A percentile compares a stretch with the other conserved stretches of the same genome.
These are phyloP conservation scores for Phytopythium chamaehyphon DNA, from an alignment of 352 stramenopile species.

Conservation along the genomic window DNA sequence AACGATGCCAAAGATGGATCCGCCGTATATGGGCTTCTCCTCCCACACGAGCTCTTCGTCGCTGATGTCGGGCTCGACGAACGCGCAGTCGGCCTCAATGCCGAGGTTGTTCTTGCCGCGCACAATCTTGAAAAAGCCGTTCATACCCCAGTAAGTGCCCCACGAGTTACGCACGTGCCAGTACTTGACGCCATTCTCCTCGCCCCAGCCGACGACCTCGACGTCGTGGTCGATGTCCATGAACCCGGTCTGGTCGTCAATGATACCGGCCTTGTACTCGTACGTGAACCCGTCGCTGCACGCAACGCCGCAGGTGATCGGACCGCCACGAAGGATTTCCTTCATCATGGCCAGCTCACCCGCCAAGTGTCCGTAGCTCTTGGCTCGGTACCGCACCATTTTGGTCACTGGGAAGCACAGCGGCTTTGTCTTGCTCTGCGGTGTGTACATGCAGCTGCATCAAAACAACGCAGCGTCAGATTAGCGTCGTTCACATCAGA, in stretches of 20 bases:
- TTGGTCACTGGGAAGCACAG: constrained; percentile 74
- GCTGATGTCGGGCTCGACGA: constrained; percentile 79
- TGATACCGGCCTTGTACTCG: constrained; percentile 92
- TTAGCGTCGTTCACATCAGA: too few species aligned
- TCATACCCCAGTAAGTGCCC: constrained; percentile 94
- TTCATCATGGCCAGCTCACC: constrained; percentile 86
- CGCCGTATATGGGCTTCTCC: constrained; percentile 65
- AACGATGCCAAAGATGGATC: constrained; percentile 75
- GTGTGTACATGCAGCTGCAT: constrained; percentile 75
- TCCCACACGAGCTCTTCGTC: constrained; percentile 83
- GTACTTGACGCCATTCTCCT: constrained; percentile 90
- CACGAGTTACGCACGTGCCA: constrained; percentile 97
- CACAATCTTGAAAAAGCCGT: constrained; percentile 95
- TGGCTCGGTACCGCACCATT: constrained; percentile 78
- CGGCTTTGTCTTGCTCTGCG: constrained; percentile 30
- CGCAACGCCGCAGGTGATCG: constrained; percentile 93
- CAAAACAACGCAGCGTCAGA: neutral
- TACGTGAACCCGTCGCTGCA: constrained; percentile 83
- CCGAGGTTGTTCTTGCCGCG: constrained; percentile 90
- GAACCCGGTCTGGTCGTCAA: constrained; percentile 86
- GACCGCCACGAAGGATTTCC: constrained; percentile 68
- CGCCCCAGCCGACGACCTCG: constrained; percentile 91
- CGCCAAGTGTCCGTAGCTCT: constrained; percentile 54
- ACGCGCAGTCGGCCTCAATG: constrained; percentile 90
- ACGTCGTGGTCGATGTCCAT: constrained; percentile 86